A percentile compares a stretch with the other conserved stretches of the same genome.
phyloP scores from a whole-genome alignment of 2,329 filamentous ascomycete genomes.

The Pseudogymnoascus sp. region DNA sequence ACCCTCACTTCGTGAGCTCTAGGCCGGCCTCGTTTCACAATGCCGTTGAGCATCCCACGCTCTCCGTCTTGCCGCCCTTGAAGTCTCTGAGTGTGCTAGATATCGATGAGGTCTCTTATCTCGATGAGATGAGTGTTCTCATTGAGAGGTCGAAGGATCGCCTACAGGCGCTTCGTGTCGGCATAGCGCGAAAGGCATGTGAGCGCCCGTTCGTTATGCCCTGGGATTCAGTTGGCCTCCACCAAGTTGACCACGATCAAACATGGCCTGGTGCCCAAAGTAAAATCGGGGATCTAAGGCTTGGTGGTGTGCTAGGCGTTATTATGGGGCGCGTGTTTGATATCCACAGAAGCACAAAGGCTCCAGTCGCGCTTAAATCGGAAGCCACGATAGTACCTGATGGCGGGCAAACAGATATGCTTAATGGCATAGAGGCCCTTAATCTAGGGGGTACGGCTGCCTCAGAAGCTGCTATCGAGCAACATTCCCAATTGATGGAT shows the following conservation, averaged over 20 bases:
- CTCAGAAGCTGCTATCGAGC: background rate
- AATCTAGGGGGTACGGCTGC: background rate
- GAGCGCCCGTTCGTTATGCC: constrained; percentile 49
- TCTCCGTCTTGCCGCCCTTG: constrained; percentile 69
- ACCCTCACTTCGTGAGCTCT: constrained; percentile 24
- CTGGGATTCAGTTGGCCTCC: constrained; percentile 56
- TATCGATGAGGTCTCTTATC: constrained; percentile 74
- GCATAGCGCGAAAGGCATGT: constrained; percentile 51
- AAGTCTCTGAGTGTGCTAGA: constrained; percentile 72
- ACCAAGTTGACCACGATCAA: constrained; percentile 57
- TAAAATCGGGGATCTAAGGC: constrained; percentile 53
- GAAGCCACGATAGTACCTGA: background rate
- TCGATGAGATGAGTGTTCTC: constrained; percentile 75
- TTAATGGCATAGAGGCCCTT: background rate
- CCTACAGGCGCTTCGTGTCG: constrained; percentile 66
- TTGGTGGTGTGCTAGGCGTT: constrained; percentile 64
- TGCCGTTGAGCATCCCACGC: constrained; percentile 69
- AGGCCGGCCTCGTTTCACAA: constrained; percentile 43
- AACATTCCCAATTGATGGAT: background rate
- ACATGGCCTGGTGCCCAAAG: constrained; percentile 47
- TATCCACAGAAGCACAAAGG: constrained; percentile 34
- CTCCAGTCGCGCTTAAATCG: constrained; percentile 7
- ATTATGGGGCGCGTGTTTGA: constrained; percentile 63
- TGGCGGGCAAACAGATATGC: background rate
- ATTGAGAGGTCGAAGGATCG: constrained; percentile 62